Conservation (phyloP, 1,284 basidiomycete genomes). For the Fistulina hepatica region DNA sequence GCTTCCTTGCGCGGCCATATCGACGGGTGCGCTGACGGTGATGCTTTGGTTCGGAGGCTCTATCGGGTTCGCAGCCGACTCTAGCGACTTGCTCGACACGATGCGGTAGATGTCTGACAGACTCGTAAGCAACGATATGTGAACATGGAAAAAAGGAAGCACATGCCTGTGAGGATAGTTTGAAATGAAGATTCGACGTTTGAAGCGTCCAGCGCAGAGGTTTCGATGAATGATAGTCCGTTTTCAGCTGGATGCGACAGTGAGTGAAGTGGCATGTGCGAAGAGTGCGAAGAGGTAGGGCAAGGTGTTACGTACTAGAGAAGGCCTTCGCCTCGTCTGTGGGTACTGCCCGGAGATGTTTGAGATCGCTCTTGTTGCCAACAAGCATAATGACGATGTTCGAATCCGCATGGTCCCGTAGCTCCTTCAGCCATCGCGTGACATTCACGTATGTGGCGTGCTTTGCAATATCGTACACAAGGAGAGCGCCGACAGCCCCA, state of each 20-base stretch:
- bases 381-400: constrained; percentile 95
- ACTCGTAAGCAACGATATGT: constrained; percentile 7
- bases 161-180: constrained; percentile 82
- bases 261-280: constrained; percentile 1
- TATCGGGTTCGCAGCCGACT: constrained; percentile 52
- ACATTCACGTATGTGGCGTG: constrained; percentile 95
- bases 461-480: constrained; percentile 93
- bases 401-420: constrained; percentile 87
- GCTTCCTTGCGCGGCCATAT: constrained; percentile 29
- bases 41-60: constrained; percentile 49
- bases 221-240: constrained; percentile 93
- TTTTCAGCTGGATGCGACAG: constrained; percentile 42
- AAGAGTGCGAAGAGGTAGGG: constrained; percentile 1
- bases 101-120: constrained; percentile 85
- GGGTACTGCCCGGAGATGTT: constrained; percentile 91
- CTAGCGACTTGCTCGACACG: constrained; percentile 78
- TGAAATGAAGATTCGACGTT: constrained; percentile 98
- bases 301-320: constrained; percentile 45
- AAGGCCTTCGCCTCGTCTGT: constrained; percentile 90
- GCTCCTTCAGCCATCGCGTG: constrained; percentile 96
- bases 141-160: constrained; percentile 3
- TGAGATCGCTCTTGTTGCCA: constrained; percentile 96
- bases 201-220: constrained; percentile 97
- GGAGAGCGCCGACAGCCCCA: constrained; percentile 87
- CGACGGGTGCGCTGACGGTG: constrained; percentile 52